Evolutionary conservation across 2,329 filamentous ascomycete genomes (phyloP).

Genomic region (Dichotomopilus funicola): DNA sequence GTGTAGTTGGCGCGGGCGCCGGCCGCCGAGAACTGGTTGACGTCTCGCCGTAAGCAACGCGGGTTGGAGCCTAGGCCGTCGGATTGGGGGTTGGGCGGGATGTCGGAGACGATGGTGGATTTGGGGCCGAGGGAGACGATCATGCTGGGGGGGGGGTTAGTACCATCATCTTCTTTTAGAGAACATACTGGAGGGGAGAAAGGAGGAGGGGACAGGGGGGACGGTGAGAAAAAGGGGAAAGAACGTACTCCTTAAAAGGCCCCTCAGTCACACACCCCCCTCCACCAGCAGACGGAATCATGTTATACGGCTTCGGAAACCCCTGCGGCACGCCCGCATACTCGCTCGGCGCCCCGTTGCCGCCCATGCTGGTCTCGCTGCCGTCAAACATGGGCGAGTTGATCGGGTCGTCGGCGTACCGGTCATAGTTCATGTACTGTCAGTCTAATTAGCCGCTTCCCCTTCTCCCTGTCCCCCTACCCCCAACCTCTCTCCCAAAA

Average conservation of each 20-base stretch:
- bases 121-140: slow-evolving; percentile 35
- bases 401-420: slow-evolving; percentile 39
- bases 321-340: slow-evolving; percentile 25
- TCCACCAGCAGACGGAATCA: slow-evolving; percentile 41
- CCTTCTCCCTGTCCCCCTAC: too few species aligned
- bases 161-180: background rate
- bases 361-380: slow-evolving; percentile 42
- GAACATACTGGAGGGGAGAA: background rate
- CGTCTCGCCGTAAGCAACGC: slow-evolving; percentile 37
- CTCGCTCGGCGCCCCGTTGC: slow-evolving; percentile 34
- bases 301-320: slow-evolving; percentile 31
- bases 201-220: background rate
- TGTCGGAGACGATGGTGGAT: slow-evolving; percentile 25
- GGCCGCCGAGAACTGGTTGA: slow-evolving; percentile 33
- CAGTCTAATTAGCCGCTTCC: background rate
- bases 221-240: background rate
- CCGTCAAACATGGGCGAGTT: slow-evolving; percentile 51
- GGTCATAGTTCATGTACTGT: slow-evolving; percentile 47
- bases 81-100: slow-evolving; percentile 30
- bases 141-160: too few species aligned
- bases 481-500: background rate
- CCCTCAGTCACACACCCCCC: slow-evolving; percentile 49
- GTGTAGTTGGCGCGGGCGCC: slow-evolving; percentile 32
- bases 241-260: slow-evolving; percentile 38
- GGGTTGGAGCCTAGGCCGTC: slow-evolving; percentile 35